Evolutionary conservation across 2,329 filamentous ascomycete genomes (phyloP), one percentile per base, ranked within the genome.

Genomic region (Coniochaeta hoffmannii): DNA sequence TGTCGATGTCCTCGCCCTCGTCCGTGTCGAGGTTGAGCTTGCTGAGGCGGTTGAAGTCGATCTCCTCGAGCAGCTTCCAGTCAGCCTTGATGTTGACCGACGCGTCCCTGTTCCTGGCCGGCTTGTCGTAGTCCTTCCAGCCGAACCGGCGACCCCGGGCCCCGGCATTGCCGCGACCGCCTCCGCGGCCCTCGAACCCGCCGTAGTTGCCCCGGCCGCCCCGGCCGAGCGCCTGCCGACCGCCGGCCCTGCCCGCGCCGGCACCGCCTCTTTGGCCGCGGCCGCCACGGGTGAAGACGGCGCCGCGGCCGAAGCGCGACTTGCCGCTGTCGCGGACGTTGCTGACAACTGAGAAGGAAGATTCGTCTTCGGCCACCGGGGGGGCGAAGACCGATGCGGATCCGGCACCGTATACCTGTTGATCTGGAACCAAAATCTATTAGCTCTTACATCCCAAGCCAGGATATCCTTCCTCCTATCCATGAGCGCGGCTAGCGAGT

Each of bases 101-200:
- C 11, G 93, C 89, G 76, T 99, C 94, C 58, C 94, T 89, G 75
- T 96, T 97, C 67, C 94, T 87, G 72, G 93, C 85, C 58, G 94
- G 94, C 85, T 97, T 97, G 78, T 99, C 94, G 71, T 91, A 96
- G 71, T 99, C 94, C 76, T 94, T 96, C 93, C 94, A 97, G 70
- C 94, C 94, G 68, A 97, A 97, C 64, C 94, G 86, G 63, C 94
- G 87, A 53, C 90, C 89, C 58, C 88, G 78, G 49, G 85, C 85
- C 65, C 86, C 85, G 55, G 86, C 80, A 54, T 81, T 83, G 58
- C 81, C 79, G 56, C 90, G 82, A 32, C 86, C 87, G 50, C 88
- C 86, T 59, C 63, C 60, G 5, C 86, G 80, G 68, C 83, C 83
- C 66, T 94, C 88, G 68, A 91, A 90, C 64, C 80, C 68, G 32